Evolutionary conservation across 139 green algal genomes (phyloP), one percentile per base, ranked within the genome.

Genomic region (Klebsormidium nitens): DNA sequence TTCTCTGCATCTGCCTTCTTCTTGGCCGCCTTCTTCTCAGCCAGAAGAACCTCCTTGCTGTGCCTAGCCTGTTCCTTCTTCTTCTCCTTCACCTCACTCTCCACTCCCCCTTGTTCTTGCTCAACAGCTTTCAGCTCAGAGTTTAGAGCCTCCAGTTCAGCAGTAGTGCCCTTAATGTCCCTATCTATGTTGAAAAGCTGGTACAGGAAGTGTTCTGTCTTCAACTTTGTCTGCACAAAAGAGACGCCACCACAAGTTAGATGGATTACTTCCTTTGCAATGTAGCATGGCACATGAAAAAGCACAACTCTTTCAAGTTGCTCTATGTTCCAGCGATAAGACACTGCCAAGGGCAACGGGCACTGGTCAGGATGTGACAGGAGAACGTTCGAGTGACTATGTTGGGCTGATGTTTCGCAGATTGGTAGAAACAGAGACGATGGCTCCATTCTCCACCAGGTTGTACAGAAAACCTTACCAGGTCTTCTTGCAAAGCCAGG

Each of bases 21-120:
- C 74, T 88, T 91, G 39, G 85, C 86, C 6, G 87, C 60, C 69
- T 87, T 84, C 64, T 88, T 88, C 63, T 96, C 89, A 37, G 85
- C 46, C 46, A 78, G 48, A 69, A 95, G 40, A 28, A 72, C 64
- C 39, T 89, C 74, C 79, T 92, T 91, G 31, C 59, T 47, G 23
- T 77, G 48, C 5, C 64, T 69, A 3, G 86, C 82, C 58, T 86
- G 66, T 59, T 71, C 56, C 47, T 80, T 79, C 55, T 75, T 79
- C 66, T 82, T 75, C 42, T 81, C 65, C 49, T 79, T 52, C 19
- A 86, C 60, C 48, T 79, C 49, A 2, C 58, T 66, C 46, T 85
- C 74, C 29, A 48, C 48, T 5, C 61, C 58, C 63, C 35, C 58
- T 36, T 77, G 63, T 36, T 52, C 31, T 26, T 42, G 36, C 37